phyloP scores from a whole-genome alignment of 148 eudicot genomes.

The Dianthus caryophyllus region DNA sequence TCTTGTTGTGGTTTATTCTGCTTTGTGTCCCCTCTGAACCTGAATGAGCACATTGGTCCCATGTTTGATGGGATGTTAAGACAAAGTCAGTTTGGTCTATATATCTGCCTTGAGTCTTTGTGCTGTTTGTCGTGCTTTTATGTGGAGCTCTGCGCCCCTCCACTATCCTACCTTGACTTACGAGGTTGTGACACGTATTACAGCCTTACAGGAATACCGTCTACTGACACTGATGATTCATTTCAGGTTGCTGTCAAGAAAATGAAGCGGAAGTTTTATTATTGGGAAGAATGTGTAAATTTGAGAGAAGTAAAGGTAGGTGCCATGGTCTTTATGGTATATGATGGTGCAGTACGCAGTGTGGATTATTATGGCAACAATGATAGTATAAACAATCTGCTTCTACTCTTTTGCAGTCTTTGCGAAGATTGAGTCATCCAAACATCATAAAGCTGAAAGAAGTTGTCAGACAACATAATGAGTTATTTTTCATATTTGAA shows the following conservation, averaged over 20 bases:
- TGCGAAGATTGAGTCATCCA: conserved; percentile 78
- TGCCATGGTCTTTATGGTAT: not conserved
- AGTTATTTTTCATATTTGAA: conserved; percentile 87
- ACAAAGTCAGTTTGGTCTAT: not conserved
- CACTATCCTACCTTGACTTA: not conserved
- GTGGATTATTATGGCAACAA: not conserved
- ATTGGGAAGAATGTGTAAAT: conserved; percentile 89
- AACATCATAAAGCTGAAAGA: conserved; percentile 95
- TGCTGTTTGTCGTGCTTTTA: not conserved
- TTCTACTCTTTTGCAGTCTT: conserved; percentile 49
- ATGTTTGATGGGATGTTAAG: not conserved
- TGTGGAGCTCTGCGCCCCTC: conserved; percentile 1
- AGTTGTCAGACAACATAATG: conserved; percentile 78
- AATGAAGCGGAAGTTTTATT: conserved; percentile 88
- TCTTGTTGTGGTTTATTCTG: not conserved
- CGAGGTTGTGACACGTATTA: not conserved
- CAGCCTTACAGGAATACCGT: not conserved
- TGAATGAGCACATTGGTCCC: not conserved
- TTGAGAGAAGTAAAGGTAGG: conserved; percentile 92
- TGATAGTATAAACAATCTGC: conserved; percentile 8
- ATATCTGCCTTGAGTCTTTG: not conserved
- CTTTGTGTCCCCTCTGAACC: not conserved
- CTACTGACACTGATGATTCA: conserved; percentile 12
- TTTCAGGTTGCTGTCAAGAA: conserved; percentile 91
- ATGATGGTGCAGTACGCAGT: not conserved